phyloP scores from a whole-genome alignment of 1,284 basidiomycete species.

The Hemileia vastatrix region DNA sequence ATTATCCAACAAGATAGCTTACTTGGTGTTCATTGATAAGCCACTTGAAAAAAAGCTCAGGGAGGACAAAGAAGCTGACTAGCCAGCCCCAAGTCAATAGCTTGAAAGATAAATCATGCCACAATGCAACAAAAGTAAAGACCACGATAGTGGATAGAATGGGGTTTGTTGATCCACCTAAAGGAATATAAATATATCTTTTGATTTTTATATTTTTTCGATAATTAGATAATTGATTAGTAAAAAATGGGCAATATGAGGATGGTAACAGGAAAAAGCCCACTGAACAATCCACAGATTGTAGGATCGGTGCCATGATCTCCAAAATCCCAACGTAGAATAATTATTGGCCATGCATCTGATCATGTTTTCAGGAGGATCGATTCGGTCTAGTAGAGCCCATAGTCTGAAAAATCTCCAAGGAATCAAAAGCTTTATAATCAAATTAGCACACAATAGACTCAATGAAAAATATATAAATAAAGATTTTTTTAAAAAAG shows the following conservation, averaged over 20 bases:
- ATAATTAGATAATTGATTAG: not conserved
- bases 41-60: slow-evolving; percentile 51
- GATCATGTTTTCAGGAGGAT: slow-evolving; percentile 97
- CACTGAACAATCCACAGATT: slow-evolving; percentile 91
- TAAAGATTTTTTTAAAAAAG: not conserved
- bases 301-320: slow-evolving; percentile 91
- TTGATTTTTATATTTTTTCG: not conserved
- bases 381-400: slow-evolving; percentile 78
- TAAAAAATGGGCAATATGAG: not conserved
- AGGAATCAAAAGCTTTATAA: slow-evolving; percentile 69
- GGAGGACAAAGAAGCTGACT: slow-evolving; percentile 77
- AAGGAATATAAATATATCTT: slow-evolving; percentile 88
- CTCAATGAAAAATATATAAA: not conserved
- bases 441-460: not conserved
- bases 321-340: slow-evolving; percentile 85
- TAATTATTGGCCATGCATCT: slow-evolving; percentile 99
- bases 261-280: slow-evolving; percentile 21
- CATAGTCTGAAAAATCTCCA: slow-evolving; percentile 98
- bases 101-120: slow-evolving; percentile 86
- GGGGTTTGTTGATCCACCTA: slow-evolving; percentile 64
- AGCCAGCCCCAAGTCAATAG: slow-evolving; percentile 97
- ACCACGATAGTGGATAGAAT: slow-evolving; percentile 65
- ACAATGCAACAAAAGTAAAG: slow-evolving; percentile 96
- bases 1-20: not conserved
- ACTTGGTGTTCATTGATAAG: not conserved